Base-by-base conservation (phyloP, 495 filamentous ascomycete genomes). In the Podospora comata region DNA sequence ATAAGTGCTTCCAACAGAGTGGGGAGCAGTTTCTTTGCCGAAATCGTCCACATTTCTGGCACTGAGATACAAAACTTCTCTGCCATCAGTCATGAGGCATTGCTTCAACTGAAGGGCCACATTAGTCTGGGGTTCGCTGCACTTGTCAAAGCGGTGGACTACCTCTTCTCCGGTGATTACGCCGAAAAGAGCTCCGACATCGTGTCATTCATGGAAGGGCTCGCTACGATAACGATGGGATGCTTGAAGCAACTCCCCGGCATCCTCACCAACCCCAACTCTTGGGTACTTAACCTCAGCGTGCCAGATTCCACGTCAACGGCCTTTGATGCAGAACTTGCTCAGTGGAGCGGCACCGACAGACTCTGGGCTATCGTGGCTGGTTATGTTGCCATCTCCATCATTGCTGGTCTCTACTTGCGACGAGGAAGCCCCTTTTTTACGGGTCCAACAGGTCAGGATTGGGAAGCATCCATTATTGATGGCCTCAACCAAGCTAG, bases 401-500 rank as follows among this genome's bases (percentile, higher is more conserved):
- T 91, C 48, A 71, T 91, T 18, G 94, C 93, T 2, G 85, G 89
- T 57, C 75, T 92, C 3, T 99, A 98, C 76, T 85, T 97, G 28
- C 87, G 84, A 20, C 83, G 89, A 58, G 88, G 88, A 19, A 83
- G 83, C 5, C 85, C 91, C 0, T 82, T 97, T 66, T 86, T 86
- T 15, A 85, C 85, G 2, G 82, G 83, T 5, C 86, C 87, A 65
- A 84, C 87, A 27, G 88, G 86, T 2, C 90, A 91, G 61, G 87
- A 89, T 68, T 86, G 91, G 68, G 92, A 97, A 72, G 89, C 88
- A 5, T 79, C 90, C 5, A 79, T 96, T 65, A 89, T 92, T n/a
- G 94, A 97, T 68, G 80, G 89, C 0, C 84, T 99, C 23, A 86
- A 92, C 55, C 95, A 99, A 80, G 95, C 95, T 53, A 95, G 95